Evolutionary conservation across 768 basidiomycete species (phyloP).

Genomic region (Phylloporus sp.): DNA sequence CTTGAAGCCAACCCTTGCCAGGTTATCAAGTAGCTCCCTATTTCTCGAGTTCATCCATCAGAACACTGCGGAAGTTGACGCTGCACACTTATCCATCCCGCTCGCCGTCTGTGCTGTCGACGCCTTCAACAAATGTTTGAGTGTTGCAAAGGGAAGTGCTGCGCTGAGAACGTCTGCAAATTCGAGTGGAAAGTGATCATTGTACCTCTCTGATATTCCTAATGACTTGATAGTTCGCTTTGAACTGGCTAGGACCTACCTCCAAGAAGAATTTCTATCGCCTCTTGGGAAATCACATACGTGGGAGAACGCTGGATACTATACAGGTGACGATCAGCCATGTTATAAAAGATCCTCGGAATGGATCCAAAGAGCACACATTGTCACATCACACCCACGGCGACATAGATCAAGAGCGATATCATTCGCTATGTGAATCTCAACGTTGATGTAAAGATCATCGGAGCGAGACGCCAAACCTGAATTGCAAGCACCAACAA

Average conservation of each 20-base stretch:
- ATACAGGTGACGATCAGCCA: too few relatives aligned
- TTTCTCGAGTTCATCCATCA: background rate
- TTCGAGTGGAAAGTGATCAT: conserved; percentile 23
- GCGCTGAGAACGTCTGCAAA: conserved; percentile 22
- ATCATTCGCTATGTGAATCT: conserved; percentile 31
- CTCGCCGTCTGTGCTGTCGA: conserved; percentile 4
- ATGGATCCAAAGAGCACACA: conserved; percentile 10
- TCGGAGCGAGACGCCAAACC: conserved; percentile 28
- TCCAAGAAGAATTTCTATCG: conserved; percentile 3
- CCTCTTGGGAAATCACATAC: conserved; percentile 20
- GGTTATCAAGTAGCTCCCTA: conserved; percentile 36
- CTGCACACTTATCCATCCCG: conserved; percentile 22
- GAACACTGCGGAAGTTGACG: background rate
- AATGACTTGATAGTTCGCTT: background rate
- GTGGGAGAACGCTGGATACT: conserved; percentile 31
- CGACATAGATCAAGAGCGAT: conserved; percentile 33
- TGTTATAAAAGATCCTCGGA: conserved; percentile 27
- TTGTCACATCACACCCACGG: conserved; percentile 27
- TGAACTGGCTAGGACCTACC: conserved; percentile 9
- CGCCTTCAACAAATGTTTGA: conserved; percentile 11
- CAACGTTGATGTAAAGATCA: background rate
- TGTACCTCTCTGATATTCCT: conserved; percentile 19
- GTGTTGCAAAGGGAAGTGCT: conserved; percentile 21
- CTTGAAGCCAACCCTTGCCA: conserved; percentile 35
- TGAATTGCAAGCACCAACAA: conserved; percentile 62